Conservation (phyloP, 768 basidiomycete genomes). For the Suillus sp. region DNA sequence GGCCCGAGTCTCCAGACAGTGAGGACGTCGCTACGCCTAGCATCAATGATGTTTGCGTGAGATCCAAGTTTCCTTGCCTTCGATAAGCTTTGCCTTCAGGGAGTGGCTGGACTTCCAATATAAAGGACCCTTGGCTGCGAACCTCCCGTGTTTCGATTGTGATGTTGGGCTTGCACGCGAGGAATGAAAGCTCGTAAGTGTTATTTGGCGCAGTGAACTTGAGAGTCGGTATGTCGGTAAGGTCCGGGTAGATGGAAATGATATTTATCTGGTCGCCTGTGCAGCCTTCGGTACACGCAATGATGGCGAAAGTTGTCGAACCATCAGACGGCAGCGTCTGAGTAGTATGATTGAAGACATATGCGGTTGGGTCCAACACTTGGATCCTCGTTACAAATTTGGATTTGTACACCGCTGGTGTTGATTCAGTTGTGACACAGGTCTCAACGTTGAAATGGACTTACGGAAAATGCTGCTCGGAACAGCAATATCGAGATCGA, state of each 20-base stretch:
- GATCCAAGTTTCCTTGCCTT: conserved; percentile 13
- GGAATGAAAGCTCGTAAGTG: conserved; percentile 24
- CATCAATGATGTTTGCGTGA: conserved; percentile 9
- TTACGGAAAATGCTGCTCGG: background rate
- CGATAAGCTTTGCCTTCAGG: conserved; percentile 1
- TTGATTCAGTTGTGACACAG: background rate
- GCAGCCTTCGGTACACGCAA: conserved; percentile 15
- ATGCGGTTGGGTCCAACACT: conserved; percentile 12
- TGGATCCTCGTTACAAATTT: conserved; percentile 6
- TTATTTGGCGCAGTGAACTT: conserved; percentile 9
- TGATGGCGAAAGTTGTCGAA: conserved; percentile 20
- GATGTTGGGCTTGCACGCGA: conserved; percentile 27
- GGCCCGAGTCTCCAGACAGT: conserved; percentile 6
- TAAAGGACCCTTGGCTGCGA: conserved; percentile 20
- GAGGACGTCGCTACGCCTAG: conserved; percentile 3
- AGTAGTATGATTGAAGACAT: conserved; percentile 27
- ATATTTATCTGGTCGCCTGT: background rate
- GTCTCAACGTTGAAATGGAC: background rate
- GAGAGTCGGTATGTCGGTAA: conserved; percentile 10
- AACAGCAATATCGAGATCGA: conserved; percentile 3
- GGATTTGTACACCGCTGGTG: background rate
- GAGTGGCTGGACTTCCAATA: conserved; percentile 19
- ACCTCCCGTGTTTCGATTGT: conserved; percentile 26
- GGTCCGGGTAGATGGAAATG: background rate
- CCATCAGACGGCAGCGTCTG: conserved; percentile 20